Evolutionary conservation across 1,139 yeast species (phyloP).

Genomic region (Blastobotrys proliferans): DNA sequence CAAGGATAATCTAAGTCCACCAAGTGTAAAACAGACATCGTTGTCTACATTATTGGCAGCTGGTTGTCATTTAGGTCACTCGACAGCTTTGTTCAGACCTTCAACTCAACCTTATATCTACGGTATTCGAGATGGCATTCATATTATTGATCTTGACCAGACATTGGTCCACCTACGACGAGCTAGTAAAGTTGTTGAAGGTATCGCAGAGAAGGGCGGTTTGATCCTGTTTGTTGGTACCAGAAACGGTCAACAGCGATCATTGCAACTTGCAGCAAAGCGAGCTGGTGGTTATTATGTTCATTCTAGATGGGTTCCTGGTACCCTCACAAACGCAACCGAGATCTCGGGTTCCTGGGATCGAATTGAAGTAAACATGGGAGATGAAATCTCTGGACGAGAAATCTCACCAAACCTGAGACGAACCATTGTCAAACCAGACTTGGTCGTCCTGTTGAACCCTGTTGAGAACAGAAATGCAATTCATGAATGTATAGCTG

Average conservation of each 20-base stretch:
- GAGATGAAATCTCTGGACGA: slow-evolving; percentile 57
- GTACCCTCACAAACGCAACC: slow-evolving; percentile 82
- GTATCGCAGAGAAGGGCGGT: slow-evolving; percentile 82
- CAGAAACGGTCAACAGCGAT: slow-evolving; percentile 67
- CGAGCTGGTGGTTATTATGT: slow-evolving; percentile 79
- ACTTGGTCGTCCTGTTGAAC: slow-evolving; percentile 77
- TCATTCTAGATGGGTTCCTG: slow-evolving; percentile 88
- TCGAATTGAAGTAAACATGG: slow-evolving; percentile 64
- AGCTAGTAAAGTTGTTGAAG: slow-evolving; percentile 75
- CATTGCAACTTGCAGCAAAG: slow-evolving; percentile 74
- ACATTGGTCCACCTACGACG: slow-evolving; percentile 71
- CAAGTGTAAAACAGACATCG: slow-evolving; percentile 52
- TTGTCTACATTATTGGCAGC: slow-evolving; percentile 76
- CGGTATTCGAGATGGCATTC: slow-evolving; percentile 85
- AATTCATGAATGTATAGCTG: slow-evolving; percentile 73
- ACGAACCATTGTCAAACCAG: slow-evolving; percentile 63
- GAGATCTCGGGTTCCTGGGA: slow-evolving; percentile 60
- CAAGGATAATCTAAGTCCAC: slow-evolving; percentile 59
- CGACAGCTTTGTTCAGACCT: slow-evolving; percentile 76
- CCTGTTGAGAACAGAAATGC: slow-evolving; percentile 86
- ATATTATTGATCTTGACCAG: slow-evolving; percentile 82
- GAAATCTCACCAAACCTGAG: slow-evolving; percentile 41
- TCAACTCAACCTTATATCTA: slow-evolving; percentile 81
- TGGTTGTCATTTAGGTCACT: slow-evolving; percentile 92
- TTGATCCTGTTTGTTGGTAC: slow-evolving; percentile 82